Evolutionary conservation across 768 basidiomycete genomes (phyloP).

Genomic region (Trametes cubensis): DNA sequence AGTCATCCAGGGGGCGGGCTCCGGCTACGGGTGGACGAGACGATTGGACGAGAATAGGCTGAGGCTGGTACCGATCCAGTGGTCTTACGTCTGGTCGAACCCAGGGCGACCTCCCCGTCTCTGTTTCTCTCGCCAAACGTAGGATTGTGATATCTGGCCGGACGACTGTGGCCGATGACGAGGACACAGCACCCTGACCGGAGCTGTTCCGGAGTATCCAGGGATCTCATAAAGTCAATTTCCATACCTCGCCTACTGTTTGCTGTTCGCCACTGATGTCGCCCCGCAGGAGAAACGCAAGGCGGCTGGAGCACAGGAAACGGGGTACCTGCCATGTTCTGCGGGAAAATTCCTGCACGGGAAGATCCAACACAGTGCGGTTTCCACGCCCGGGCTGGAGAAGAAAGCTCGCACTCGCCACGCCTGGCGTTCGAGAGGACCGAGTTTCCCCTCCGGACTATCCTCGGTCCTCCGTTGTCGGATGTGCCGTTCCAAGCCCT

Average conservation of each 20-base stretch:
- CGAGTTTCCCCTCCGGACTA: conserved; percentile 43
- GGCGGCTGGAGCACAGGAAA: neutral
- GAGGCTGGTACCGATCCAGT: neutral
- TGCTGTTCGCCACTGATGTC: neutral
- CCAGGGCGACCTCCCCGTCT: conserved; percentile 1
- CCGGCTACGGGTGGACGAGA: neutral
- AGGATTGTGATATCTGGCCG: neutral
- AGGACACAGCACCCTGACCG: neutral
- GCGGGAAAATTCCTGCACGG: conserved; percentile 15
- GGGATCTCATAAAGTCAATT: conserved; percentile 20
- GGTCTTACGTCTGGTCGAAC: neutral
- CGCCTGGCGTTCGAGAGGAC: conserved; percentile 13
- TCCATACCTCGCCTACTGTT: neutral
- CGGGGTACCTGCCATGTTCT: conserved; percentile 2
- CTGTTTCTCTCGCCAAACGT: neutral
- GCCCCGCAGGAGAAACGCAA: neutral
- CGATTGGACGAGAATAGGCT: conserved; percentile 2
- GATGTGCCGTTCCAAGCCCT: conserved; percentile 41
- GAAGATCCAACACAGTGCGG: conserved; percentile 5
- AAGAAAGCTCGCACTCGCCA: conserved; percentile 8
- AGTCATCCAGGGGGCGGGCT: neutral
- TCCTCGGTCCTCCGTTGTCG: conserved; percentile 45
- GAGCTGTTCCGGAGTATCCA: conserved; percentile 21
- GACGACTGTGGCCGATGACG: neutral
- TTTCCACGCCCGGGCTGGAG: conserved; percentile 19